A percentile compares a stretch with the other conserved stretches of the same genome.
phyloP scores from a whole-genome alignment of 345 rosid genomes.

The Acer negundo region DNA sequence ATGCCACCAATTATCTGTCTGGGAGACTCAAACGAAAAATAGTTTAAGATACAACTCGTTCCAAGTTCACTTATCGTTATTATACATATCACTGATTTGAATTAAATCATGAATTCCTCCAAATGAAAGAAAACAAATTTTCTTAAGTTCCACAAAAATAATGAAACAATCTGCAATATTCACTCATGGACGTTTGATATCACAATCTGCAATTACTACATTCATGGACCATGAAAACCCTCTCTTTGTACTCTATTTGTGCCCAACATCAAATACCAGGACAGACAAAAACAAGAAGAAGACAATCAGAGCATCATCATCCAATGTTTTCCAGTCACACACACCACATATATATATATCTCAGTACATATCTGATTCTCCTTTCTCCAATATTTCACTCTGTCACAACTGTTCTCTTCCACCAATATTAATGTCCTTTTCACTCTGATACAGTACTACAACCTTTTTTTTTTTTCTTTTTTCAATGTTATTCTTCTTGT shows the following conservation, averaged over 20 bases:
- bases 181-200: slow-evolving; percentile 9
- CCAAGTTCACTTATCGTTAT: too few relatives aligned
- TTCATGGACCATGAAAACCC: not conserved
- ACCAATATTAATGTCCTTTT: not conserved
- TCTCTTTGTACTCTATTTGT: not conserved
- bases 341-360: not conserved
- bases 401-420: not conserved
- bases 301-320: not conserved
- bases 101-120: too few relatives aligned
- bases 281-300: not conserved
- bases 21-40: too few relatives aligned
- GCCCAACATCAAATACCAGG: not conserved
- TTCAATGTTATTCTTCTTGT: not conserved
- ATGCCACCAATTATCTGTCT: too few relatives aligned
- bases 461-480: not conserved
- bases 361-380: not conserved
- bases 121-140: too few relatives aligned
- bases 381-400: not conserved
- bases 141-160: too few relatives aligned
- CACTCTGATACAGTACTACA: not conserved
- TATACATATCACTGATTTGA: too few relatives aligned
- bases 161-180: too few relatives aligned
- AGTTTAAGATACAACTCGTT: too few relatives aligned
- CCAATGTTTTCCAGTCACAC: not conserved
- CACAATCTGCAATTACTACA: slow-evolving; percentile 3